A percentile compares a stretch with the other conserved stretches of the same genome.
phyloP scores from a whole-genome alignment of 768 basidiomycete species.

The Cystobasidium onofrii region DNA sequence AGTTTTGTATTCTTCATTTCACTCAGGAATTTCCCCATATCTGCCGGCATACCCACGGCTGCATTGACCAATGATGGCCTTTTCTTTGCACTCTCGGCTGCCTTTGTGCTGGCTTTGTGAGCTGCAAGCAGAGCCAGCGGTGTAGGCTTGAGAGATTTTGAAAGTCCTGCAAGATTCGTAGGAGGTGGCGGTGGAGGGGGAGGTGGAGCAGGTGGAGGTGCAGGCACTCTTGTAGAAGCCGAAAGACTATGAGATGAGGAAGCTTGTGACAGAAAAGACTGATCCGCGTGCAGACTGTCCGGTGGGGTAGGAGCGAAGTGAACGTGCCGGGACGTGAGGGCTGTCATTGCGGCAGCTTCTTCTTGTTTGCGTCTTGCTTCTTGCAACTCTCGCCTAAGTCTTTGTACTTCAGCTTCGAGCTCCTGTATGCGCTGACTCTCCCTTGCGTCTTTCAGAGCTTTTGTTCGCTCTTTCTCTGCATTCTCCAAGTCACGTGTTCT shows the following conservation, averaged over 20 bases:
- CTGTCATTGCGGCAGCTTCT: background rate
- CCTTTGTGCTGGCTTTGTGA: constrained; percentile 2
- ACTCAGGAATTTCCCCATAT: constrained; percentile 24
- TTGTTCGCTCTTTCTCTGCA: background rate
- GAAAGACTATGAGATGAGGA: background rate
- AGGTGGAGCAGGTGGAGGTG: background rate
- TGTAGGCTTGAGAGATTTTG: background rate
- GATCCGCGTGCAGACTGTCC: background rate
- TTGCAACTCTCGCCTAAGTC: constrained; percentile 4
- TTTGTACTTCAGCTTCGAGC: constrained; percentile 22
- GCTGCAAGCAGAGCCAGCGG: constrained; percentile 19
- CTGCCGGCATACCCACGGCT: background rate
- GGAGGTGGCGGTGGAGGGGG: constrained; percentile 3
- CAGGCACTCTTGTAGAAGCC: background rate
- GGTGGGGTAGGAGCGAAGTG: constrained; percentile 26
- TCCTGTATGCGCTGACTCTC: constrained; percentile 6
- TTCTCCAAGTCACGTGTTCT: background rate
- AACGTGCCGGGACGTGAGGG: background rate
- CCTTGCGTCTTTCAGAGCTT: background rate
- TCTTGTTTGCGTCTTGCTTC: background rate
- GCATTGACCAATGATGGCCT: background rate
- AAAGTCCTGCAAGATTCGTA: background rate
- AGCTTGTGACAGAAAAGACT: background rate
- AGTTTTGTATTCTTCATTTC: constrained; percentile 25
- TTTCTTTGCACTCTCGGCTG: background rate